Percentiles rank a stretch among this genome's conserved stretches.
Conservation (phyloP, 2,329 filamentous ascomycete genomes). For the Colletotrichum caudatum region DNA sequence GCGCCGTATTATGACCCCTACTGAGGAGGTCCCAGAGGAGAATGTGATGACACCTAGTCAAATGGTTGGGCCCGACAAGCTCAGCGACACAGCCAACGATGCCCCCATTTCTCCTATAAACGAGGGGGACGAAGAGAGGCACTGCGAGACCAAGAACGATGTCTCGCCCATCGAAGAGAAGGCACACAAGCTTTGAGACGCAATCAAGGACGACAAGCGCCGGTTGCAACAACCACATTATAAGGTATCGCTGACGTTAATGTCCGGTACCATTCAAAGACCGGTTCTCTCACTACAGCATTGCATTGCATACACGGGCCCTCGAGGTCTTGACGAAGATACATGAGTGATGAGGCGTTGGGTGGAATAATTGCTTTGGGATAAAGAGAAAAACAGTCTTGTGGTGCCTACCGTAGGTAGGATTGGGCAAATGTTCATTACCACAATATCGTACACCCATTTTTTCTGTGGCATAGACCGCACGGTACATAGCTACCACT, state of each 20-base stretch:
- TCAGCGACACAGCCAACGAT: conserved; percentile 11
- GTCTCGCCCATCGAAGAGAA: conserved; percentile 28
- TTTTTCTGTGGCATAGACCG: conserved; percentile 11
- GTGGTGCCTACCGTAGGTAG: conserved; percentile 4
- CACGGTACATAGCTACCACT: conserved; percentile 9
- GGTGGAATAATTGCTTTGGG: background rate
- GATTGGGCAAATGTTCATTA: background rate
- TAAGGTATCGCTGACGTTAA: background rate
- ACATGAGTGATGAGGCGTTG: conserved; percentile 41
- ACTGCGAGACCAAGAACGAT: conserved; percentile 10
- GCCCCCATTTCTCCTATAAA: conserved; percentile 32
- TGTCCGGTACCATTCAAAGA: background rate
- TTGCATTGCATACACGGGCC: conserved; percentile 36
- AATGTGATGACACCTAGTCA: conserved; percentile 27
- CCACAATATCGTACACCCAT: conserved; percentile 9
- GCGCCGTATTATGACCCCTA: conserved; percentile 44
- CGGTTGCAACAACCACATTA: background rate
- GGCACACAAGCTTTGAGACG: conserved; percentile 18
- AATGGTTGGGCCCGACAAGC: conserved; percentile 15
- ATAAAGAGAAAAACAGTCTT: background rate
- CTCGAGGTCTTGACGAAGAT: conserved; percentile 30
- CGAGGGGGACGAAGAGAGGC: conserved; percentile 35
- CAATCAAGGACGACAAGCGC: background rate
- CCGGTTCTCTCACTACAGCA: conserved; percentile 5
- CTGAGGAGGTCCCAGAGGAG: conserved; percentile 44